Percentiles rank a stretch among this genome's conserved stretches.
Evolutionary conservation across 1,284 basidiomycete species (phyloP).

Genomic region (Ustilago crameri): DNA sequence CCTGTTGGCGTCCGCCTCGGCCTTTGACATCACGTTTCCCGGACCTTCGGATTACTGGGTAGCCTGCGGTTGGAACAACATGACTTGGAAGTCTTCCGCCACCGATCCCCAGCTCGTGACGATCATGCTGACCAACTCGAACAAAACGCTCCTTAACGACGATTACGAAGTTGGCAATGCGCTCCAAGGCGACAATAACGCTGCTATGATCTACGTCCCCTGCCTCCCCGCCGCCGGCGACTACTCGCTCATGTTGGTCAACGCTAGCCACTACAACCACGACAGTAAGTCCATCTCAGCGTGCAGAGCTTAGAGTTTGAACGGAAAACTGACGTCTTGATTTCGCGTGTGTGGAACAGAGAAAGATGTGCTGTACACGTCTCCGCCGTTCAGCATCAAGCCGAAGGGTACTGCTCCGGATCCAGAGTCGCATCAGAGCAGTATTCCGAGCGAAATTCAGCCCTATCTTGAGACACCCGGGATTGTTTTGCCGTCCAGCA

Average conservation of each 20-base stretch:
- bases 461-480: constrained; percentile 24
- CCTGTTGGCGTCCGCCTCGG: not conserved
- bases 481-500: constrained; percentile 17
- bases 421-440: constrained; percentile 20
- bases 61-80: constrained; percentile 41
- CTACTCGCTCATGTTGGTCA: constrained; percentile 26
- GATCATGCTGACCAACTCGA: constrained; percentile 31
- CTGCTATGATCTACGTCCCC: constrained; percentile 37
- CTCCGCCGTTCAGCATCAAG: constrained; percentile 24
- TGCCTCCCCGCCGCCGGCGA: constrained; percentile 16
- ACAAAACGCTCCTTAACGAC: constrained; percentile 40
- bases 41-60: constrained; percentile 43
- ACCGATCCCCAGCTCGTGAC: constrained; percentile 17
- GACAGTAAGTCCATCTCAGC: constrained; percentile 19
- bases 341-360: constrained; percentile 3
- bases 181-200: constrained; percentile 18
- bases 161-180: constrained; percentile 42
- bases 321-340: too few species aligned
- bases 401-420: constrained; percentile 24
- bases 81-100: constrained; percentile 21
- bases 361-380: constrained; percentile 25
- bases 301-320: too few species aligned
- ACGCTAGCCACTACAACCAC: constrained; percentile 24
- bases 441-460: constrained; percentile 17
- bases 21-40: constrained; percentile 32